A percentile compares a stretch with the other conserved stretches of the same genome.
Conservation (phyloP, 352 stramenopile species). For the Stephanocyclus meneghinianus region DNA sequence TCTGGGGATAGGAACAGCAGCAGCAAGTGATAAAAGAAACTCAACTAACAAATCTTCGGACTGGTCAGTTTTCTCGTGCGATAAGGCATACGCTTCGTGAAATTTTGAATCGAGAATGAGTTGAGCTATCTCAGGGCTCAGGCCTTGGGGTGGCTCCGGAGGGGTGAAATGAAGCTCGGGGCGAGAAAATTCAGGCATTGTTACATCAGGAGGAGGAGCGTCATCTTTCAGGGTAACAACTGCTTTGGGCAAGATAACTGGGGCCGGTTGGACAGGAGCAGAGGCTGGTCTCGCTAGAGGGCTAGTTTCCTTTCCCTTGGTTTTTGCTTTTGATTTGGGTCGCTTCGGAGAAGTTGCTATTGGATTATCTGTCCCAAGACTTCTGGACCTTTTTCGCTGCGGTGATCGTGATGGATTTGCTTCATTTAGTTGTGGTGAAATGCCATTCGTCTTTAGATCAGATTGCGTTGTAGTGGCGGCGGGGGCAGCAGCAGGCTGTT, state of each 20-base stretch:
- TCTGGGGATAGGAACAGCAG: slow-evolving; percentile 70
- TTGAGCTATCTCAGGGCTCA: slow-evolving; percentile 31
- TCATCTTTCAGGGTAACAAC: slow-evolving; percentile 7
- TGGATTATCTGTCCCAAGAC: slow-evolving; percentile 2
- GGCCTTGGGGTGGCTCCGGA: slow-evolving; percentile 19
- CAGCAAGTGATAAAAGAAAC: slow-evolving; percentile 57
- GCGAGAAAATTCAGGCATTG: not conserved
- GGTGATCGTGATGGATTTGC: not conserved
- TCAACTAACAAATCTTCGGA: slow-evolving; percentile 29
- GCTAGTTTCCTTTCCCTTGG: not conserved
- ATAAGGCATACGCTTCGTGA: slow-evolving; percentile 30
- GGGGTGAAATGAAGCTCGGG: slow-evolving; percentile 26
- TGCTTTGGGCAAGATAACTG: slow-evolving; percentile 3
- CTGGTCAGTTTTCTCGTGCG: slow-evolving; percentile 15
- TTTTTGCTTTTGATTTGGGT: not conserved
- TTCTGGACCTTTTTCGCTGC: slow-evolving; percentile 14
- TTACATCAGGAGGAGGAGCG: slow-evolving; percentile 5
- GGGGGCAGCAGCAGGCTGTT: not conserved
- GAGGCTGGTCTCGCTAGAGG: slow-evolving; percentile 6
- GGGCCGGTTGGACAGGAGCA: slow-evolving; percentile 10
- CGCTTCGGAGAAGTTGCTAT: not conserved
- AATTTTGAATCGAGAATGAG: slow-evolving; percentile 38
- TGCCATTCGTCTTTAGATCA: not conserved
- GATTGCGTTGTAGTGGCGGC: not conserved
- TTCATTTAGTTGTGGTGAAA: not conserved